phyloP scores from a whole-genome alignment of 768 basidiomycete genomes.

The Obba rivulosa region DNA sequence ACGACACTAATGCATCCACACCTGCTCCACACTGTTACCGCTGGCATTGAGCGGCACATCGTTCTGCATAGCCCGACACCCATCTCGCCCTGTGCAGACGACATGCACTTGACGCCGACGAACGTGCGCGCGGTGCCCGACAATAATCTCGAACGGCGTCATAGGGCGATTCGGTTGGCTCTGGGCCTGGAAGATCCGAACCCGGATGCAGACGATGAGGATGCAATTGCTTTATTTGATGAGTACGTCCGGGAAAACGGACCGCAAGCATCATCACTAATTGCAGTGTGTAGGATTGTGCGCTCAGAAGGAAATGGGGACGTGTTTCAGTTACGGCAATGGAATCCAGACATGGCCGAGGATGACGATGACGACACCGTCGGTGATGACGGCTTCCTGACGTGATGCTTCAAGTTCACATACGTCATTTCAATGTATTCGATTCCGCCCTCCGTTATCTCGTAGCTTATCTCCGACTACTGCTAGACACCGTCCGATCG shows the following conservation, averaged over 20 bases:
- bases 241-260: constrained; percentile 40
- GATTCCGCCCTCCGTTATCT: too few relatives aligned
- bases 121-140: constrained; percentile 42
- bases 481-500: too few relatives aligned
- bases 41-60: constrained; percentile 70
- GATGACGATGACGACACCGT: constrained; percentile 16
- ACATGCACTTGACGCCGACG: constrained; percentile 41
- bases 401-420: too few relatives aligned
- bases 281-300: constrained; percentile 40
- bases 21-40: constrained; percentile 58
- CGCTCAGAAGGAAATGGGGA: constrained; percentile 53
- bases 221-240: constrained; percentile 67
- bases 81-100: constrained; percentile 39
- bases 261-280: constrained; percentile 2
- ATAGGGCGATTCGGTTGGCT: constrained; percentile 34
- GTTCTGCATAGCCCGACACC: constrained; percentile 63
- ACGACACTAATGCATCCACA: constrained; percentile 67
- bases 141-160: constrained; percentile 26
- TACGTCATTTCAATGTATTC: too few relatives aligned
- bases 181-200: constrained; percentile 23
- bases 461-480: too few relatives aligned
- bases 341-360: constrained; percentile 23
- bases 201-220: constrained; percentile 30
- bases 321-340: constrained; percentile 44
- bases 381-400: too few relatives aligned